Evolutionary conservation across 176 grass and related monocot genomes (phyloP).

Genomic region (Zea luxurians): DNA sequence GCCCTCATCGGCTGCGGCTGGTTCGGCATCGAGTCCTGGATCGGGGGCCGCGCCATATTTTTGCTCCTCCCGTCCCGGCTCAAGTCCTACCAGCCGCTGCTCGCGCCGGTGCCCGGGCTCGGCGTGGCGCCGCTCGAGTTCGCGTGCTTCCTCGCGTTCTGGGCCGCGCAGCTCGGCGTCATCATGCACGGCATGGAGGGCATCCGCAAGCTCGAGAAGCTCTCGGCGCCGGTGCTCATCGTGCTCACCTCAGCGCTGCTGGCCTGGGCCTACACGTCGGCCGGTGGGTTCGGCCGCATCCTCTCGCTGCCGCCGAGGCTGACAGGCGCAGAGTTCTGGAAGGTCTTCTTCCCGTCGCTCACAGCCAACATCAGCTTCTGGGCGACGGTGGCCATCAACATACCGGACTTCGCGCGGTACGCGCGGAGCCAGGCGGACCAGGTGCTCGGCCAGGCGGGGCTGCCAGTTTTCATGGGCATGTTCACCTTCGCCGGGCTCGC

Average conservation of each 20-base stretch:
- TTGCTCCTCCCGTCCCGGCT: slow-evolving; percentile 60
- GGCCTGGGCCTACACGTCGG: slow-evolving; percentile 68
- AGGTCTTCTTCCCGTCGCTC: slow-evolving; percentile 85
- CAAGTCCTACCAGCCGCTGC: slow-evolving; percentile 51
- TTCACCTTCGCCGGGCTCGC: slow-evolving; percentile 87
- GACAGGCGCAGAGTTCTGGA: slow-evolving; percentile 61
- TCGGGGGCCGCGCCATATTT: slow-evolving; percentile 76
- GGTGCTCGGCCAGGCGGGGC: slow-evolving; percentile 74
- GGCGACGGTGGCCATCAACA: slow-evolving; percentile 91
- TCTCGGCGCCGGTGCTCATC: slow-evolving; percentile 66
- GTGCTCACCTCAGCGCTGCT: slow-evolving; percentile 75
- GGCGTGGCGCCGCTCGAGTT: slow-evolving; percentile 72
- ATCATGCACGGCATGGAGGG: slow-evolving; percentile 78
- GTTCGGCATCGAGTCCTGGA: slow-evolving; percentile 97
- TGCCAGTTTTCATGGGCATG: slow-evolving; percentile 90
- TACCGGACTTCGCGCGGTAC: slow-evolving; percentile 86
- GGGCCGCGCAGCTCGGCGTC: slow-evolving; percentile 68
- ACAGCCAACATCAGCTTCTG: slow-evolving; percentile 98
- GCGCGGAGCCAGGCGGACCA: slow-evolving; percentile 83
- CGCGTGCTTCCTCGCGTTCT: slow-evolving; percentile 82
- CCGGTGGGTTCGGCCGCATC: slow-evolving; percentile 77
- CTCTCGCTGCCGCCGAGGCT: slow-evolving; percentile 67
- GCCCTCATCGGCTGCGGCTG: slow-evolving; percentile 83
- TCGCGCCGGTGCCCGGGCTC: slow-evolving; percentile 49
- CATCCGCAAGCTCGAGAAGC: slow-evolving; percentile 89